Evolutionary conservation across 2,329 filamentous ascomycete species (phyloP), one percentile per base, ranked within the genome.

Genomic region (Aspergillus sp.): DNA sequence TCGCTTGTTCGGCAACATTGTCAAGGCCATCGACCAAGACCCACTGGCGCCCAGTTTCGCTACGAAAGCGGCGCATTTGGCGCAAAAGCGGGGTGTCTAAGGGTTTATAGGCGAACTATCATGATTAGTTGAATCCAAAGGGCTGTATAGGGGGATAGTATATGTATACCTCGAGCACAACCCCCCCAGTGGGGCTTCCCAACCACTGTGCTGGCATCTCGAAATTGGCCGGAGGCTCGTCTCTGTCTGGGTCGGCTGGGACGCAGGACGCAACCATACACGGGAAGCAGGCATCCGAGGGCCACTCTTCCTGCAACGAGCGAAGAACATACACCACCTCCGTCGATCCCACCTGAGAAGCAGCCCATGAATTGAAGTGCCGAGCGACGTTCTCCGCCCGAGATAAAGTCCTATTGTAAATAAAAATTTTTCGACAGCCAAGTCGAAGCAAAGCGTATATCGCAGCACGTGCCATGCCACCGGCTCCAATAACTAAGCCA

Each of bases 251-350:
- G 61, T 91, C 86, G 0, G 88, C 88, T 0, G 89, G 89, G 13
- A 93, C 90, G 64, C 89, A 91, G 0, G 88, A 90, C 0, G 91
- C 82, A 24, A 93, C 86, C 65, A 93, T 87, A 1, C 89, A 91
- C 0, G 90, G 89, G 11, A 82, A 80, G 11, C 81, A 82, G 62
- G 84, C 86, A 2, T 79, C 79, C 11, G 80, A 70, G 0, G 89
- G 89, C 89, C 89, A 93, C 1, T 81, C 70, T 24, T 87, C 83
- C 3, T 83, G 76, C 19, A 81, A 78, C 0, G 82, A 83, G 20
- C 78, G 75, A 5, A 93, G 67, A 9, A 92, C 83, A 41, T 68
- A 68, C n/a, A 78, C 75, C 2, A 73, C 72, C 30, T 75, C 67
- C 1, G 67, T 66, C 9, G 68, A 68, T 30, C 68, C 69, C 68